These are phyloP conservation scores for Solanum ossicruentum DNA, from an alignment of 257 asterid genomes.

Conservation along the genomic window DNA sequence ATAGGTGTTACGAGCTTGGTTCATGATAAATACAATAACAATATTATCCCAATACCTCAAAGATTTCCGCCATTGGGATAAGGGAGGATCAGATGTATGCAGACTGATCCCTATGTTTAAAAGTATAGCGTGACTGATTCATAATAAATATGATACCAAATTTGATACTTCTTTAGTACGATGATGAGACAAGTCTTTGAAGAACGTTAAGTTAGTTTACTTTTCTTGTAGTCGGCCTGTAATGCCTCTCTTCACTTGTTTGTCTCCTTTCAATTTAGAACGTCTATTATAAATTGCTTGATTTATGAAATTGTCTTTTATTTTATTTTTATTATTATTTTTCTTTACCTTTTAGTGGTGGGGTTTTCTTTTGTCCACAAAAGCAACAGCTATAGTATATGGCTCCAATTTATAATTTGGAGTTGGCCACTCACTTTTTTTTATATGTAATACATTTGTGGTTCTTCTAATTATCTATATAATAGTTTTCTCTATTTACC, in stretches of 20 bases:
- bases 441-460: background rate
- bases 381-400: background rate
- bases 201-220: background rate
- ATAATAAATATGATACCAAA: background rate
- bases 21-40: background rate
- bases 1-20: background rate
- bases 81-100: too few species aligned
- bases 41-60: too few species aligned
- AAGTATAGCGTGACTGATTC: too few species aligned
- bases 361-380: background rate
- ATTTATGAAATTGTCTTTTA: background rate
- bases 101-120: too few species aligned
- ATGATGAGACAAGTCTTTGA: background rate
- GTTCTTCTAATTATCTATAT: background rate
- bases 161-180: background rate
- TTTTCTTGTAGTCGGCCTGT: too few species aligned
- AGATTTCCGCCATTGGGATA: too few species aligned
- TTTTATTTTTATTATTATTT: too few species aligned
- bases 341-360: background rate
- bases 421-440: background rate
- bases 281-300: background rate
- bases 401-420: background rate
- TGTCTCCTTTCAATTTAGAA: too few species aligned
- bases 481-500: background rate
- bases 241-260: too few species aligned